Evolutionary conservation across 2,329 filamentous ascomycete genomes (phyloP).

Genomic region (Beauveria sp.): DNA sequence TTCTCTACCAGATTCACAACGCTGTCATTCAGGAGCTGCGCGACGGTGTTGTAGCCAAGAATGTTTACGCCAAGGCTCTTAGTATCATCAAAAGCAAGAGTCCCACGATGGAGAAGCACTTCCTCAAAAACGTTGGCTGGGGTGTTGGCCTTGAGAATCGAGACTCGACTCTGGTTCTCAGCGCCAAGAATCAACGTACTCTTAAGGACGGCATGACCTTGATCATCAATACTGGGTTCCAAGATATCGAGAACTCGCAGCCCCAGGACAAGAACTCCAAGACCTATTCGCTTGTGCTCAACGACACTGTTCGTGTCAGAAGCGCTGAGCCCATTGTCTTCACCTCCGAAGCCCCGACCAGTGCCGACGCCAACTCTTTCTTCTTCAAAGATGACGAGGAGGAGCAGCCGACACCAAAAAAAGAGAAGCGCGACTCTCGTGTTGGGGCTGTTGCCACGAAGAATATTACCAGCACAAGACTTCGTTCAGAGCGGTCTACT

Average conservation of each 20-base stretch:
- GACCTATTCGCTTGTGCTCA: slow-evolving; percentile 80
- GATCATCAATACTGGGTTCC: slow-evolving; percentile 81
- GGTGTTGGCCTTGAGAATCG: slow-evolving; percentile 89
- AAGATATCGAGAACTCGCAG: slow-evolving; percentile 78
- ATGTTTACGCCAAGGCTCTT: slow-evolving; percentile 85
- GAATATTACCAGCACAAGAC: slow-evolving; percentile 89
- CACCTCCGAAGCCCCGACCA: slow-evolving; percentile 84
- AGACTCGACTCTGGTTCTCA: slow-evolving; percentile 76
- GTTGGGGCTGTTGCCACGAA: slow-evolving; percentile 85
- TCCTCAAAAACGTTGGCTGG: slow-evolving; percentile 84
- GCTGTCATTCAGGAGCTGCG: slow-evolving; percentile 84
- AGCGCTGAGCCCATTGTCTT: slow-evolving; percentile 76
- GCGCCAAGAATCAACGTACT: slow-evolving; percentile 72
- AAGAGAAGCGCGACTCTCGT: slow-evolving; percentile 75
- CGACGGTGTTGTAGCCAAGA: slow-evolving; percentile 78
- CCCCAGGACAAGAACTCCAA: slow-evolving; percentile 87
- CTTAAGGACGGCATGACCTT: slow-evolving; percentile 97
- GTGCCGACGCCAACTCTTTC: slow-evolving; percentile 91
- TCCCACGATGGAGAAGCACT: slow-evolving; percentile 90
- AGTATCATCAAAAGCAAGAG: slow-evolving; percentile 78
- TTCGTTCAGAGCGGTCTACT: slow-evolving; percentile 83
- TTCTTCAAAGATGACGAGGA: slow-evolving; percentile 98
- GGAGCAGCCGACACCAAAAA: slow-evolving; percentile 77
- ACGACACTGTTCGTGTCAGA: slow-evolving; percentile 87
- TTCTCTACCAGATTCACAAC: slow-evolving; percentile 77